Percentiles rank a stretch among this genome's conserved stretches.
These are phyloP conservation scores for Saturnispora galanensis DNA, from an alignment of 805 yeast genomes.

Conservation along the genomic window DNA sequence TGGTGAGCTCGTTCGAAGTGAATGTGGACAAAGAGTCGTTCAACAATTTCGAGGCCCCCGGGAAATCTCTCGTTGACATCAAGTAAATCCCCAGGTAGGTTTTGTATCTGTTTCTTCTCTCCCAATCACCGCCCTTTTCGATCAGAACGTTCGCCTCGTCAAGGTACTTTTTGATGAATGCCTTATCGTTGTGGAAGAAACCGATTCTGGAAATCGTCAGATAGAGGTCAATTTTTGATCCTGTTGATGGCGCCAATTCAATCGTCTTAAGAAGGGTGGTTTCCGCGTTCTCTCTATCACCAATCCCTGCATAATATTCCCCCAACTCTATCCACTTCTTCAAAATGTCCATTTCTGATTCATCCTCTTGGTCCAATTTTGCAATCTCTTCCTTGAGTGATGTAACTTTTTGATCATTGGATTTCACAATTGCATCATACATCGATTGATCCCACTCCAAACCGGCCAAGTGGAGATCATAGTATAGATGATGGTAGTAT, in stretches of 20 bases:
- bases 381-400: constrained; percentile 45
- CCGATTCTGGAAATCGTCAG: constrained; percentile 80
- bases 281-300: constrained; percentile 67
- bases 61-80: constrained; percentile 77
- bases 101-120: constrained; percentile 89
- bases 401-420: constrained; percentile 47
- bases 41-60: constrained; percentile 73
- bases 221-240: constrained; percentile 79
- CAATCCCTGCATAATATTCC: constrained; percentile 76
- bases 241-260: constrained; percentile 75
- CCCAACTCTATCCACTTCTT: constrained; percentile 74
- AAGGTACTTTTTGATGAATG: constrained; percentile 57
- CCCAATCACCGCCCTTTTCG: constrained; percentile 99
- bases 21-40: constrained; percentile 92
- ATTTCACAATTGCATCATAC: constrained; percentile 39
- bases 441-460: constrained; percentile 52
- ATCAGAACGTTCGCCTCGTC: constrained; percentile 66
- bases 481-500: constrained; percentile 60
- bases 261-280: constrained; percentile 60
- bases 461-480: constrained; percentile 30
- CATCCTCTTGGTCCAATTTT: constrained; percentile 56
- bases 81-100: constrained; percentile 80
- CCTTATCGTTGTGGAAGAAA: constrained; percentile 76
- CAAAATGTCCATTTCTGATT: constrained; percentile 77
- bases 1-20: constrained; percentile 82